Evolutionary conservation across 768 basidiomycete genomes (phyloP).

Genomic region (Leucocoprinus leucothites): DNA sequence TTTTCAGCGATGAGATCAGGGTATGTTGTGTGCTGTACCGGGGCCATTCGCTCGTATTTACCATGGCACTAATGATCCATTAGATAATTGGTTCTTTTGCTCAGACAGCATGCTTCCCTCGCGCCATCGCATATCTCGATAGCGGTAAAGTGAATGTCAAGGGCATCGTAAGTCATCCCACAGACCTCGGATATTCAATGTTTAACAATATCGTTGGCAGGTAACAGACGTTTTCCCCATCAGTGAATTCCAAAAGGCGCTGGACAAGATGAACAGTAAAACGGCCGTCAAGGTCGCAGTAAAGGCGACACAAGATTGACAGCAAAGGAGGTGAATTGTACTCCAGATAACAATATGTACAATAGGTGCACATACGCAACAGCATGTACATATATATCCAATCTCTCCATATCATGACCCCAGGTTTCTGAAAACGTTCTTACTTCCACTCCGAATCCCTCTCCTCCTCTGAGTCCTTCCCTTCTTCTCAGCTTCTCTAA

Average conservation of each 20-base stretch:
- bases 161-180: slow-evolving; percentile 45
- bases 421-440: slow-evolving; percentile 64
- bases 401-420: background rate
- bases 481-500: slow-evolving; percentile 64
- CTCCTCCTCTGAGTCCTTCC: slow-evolving; percentile 81
- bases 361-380: background rate
- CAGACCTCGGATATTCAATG: background rate
- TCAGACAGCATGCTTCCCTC: slow-evolving; percentile 86
- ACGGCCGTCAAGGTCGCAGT: slow-evolving; percentile 60
- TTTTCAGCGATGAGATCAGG: slow-evolving; percentile 64
- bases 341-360: background rate
- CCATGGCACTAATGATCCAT: background rate
- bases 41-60: no score
- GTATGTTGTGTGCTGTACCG: slow-evolving; percentile 26
- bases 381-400: slow-evolving; percentile 1
- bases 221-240: slow-evolving; percentile 58
- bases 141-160: slow-evolving; percentile 79
- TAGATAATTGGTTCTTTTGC: slow-evolving; percentile 91
- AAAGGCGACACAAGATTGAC: slow-evolving; percentile 24
- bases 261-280: slow-evolving; percentile 71
- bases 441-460: slow-evolving; percentile 85
- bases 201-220: background rate
- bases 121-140: slow-evolving; percentile 89
- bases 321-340: background rate
- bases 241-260: slow-evolving; percentile 56